Conservation (phyloP, 768 basidiomycete species). For the Lentinus brumalis region DNA sequence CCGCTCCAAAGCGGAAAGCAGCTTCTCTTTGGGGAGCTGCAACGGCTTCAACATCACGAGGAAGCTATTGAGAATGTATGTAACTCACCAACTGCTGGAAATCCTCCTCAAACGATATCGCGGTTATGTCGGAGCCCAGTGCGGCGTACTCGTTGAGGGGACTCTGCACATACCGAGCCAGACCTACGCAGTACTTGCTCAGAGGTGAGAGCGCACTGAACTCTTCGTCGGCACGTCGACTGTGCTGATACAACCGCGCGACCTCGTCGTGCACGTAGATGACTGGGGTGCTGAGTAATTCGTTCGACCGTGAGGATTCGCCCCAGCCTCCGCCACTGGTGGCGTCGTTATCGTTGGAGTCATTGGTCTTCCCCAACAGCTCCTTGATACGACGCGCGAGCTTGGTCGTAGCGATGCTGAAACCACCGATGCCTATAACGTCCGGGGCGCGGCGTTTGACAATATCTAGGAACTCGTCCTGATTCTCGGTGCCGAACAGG, state of each 20-base stretch:
- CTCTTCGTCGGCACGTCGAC: conserved; percentile 81
- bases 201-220: conserved; percentile 75
- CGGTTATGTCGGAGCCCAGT: conserved; percentile 79
- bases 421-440: conserved; percentile 87
- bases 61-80: background rate
- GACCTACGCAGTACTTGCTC: conserved; percentile 89
- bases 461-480: conserved; percentile 80
- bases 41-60: background rate
- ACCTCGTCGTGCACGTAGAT: conserved; percentile 89
- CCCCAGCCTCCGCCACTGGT: conserved; percentile 17
- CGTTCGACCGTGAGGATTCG: conserved; percentile 28
- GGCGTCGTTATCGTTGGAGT: background rate
- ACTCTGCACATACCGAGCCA: conserved; percentile 91
- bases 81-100: conserved; percentile 71
- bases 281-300: conserved; percentile 56
- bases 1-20: conserved; percentile 79
- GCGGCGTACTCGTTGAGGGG: conserved; percentile 95
- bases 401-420: conserved; percentile 79
- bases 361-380: conserved; percentile 34
- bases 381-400: conserved; percentile 67
- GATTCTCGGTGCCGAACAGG: conserved; percentile 66
- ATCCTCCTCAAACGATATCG: conserved; percentile 83
- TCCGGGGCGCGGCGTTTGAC: conserved; percentile 82
- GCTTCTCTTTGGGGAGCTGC: conserved; percentile 85
- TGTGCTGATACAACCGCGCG: conserved; percentile 92